Base-by-base conservation (phyloP, 2,329 filamentous ascomycete species). In the Fusarium sp. region DNA sequence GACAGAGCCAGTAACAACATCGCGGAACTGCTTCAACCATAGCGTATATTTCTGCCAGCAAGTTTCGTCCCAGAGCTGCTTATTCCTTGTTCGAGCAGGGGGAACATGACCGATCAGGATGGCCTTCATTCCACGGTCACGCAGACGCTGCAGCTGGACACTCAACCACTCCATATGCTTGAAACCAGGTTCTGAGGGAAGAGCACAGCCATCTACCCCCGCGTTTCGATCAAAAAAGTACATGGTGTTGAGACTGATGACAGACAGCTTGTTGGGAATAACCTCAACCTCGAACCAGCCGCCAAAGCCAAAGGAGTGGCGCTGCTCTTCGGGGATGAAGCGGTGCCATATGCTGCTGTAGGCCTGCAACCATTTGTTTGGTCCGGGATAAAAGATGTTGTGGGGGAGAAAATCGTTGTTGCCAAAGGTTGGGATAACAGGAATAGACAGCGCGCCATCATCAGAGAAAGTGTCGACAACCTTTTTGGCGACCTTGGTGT, bases 321-420 rank as follows among this genome's bases (percentile, higher is more conserved):
- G 90, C 82, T 99, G 95, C 73, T 90, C 92, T 82, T 98, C 94
- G 1, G 96, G 96, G 65, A 99, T 97, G 78, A 98, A 97, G 40
- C 87, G 86, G 50, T 83, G 82, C 96, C 96, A 99, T 24, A 98
- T 89, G 24, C 91, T 86, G 27, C 89, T 84, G 74, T 96, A 98
- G 49, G 86, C 86, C 63, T 88, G 88, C 1, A 97, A 92, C 91
- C 95, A 97, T 69, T 88, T 87, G 76, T 98, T 98, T 18, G 96
- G 96, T 0, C 95, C 96, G 2, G 89, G 86, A 44, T 89, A 84
- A 79, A 99, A 90, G 77, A 98, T 97, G 76, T 99, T 99, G 82
- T 99, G 96, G 2, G 96, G 96, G 65, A 98, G 89, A 63, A 99
- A 95, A 77, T 99, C 96, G 81, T 99, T 99, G 83, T 99, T 99